Evolutionary conservation across 2,329 filamentous ascomycete genomes (phyloP), one percentile per base, ranked within the genome.

Genomic region (Cercospora berteroae): DNA sequence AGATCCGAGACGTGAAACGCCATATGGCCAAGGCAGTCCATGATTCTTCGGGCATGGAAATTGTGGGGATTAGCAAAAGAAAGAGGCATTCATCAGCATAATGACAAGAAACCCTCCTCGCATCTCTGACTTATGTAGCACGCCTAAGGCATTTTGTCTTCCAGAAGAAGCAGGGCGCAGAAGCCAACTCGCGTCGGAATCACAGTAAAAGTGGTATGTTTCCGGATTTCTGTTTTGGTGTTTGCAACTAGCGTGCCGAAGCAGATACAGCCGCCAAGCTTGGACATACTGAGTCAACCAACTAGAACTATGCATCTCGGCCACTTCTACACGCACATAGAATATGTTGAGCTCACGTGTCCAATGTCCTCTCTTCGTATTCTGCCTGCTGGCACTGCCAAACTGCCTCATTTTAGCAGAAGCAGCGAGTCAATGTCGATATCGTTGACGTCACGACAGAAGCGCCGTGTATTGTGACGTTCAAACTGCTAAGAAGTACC

Each of bases 371-470:
- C 3, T 36, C 33, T 36, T 36, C 33, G 12, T 16, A 5, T 36
- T 39, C 13, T 39, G 33, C 33, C 12, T 39, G 13, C 33, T 39
- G 5, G 13, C 2, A 33, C 31, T 33, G 10, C 31, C 31, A 13
- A 33, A 33, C 2, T 33, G 10, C 31, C 13, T 2, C 8, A 33
- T 13, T 33, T 4, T 4, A 33, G 31, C 10, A 33, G 8, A 23
- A 25, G 4, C 44, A 4, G 10, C 18, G n/a, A 42, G 6, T 16
- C 16, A 4, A 27, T 65, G 27, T 25, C 16, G 44, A 60, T 55
- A 27, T 64, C 63, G 42, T 48, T 64, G 52, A 64, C 63, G 63
- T 50, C 63, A 50, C 27, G 52, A 64, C 12, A 64, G n/a, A 4
- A 2, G 36, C 2, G n/a, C 25, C 13, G 27, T 23, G 23, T 23